Conservation (phyloP, 805 yeast genomes). For the Starmerella bombicola region DNA sequence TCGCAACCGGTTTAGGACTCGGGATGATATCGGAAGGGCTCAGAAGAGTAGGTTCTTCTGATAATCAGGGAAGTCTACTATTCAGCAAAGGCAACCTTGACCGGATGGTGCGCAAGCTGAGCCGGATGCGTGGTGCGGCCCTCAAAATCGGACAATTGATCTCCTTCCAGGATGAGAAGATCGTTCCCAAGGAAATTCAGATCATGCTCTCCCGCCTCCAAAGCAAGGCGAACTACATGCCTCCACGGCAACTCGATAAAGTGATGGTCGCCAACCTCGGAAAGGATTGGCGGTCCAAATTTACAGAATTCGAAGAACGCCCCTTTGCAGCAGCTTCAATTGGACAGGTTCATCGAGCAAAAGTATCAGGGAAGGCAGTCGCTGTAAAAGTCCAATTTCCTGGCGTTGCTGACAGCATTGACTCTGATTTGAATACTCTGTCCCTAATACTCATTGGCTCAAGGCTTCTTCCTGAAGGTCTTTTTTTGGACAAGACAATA, state of each 20-base stretch:
- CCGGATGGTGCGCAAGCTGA: slow-evolving; percentile 71
- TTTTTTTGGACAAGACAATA: slow-evolving; percentile 80
- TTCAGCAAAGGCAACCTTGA: slow-evolving; percentile 77
- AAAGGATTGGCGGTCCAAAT: slow-evolving; percentile 59
- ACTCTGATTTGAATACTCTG: slow-evolving; percentile 81
- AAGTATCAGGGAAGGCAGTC: slow-evolving; percentile 38
- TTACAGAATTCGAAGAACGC: slow-evolving; percentile 63
- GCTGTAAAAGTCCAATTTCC: slow-evolving; percentile 97
- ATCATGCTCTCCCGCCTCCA: slow-evolving; percentile 72
- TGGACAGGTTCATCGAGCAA: slow-evolving; percentile 89
- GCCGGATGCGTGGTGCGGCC: slow-evolving; percentile 98
- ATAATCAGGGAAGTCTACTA: slow-evolving; percentile 39
- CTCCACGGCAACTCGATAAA: slow-evolving; percentile 70
- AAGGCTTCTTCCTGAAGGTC: slow-evolving; percentile 74
- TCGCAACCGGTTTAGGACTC: slow-evolving; percentile 83
- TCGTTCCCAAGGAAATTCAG: slow-evolving; percentile 76
- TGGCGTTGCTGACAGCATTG: slow-evolving; percentile 87
- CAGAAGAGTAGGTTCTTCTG: slow-evolving; percentile 37
- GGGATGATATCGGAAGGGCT: slow-evolving; percentile 73
- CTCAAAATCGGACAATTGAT: slow-evolving; percentile 92
- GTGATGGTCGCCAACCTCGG: slow-evolving; percentile 69
- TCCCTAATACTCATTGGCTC: slow-evolving; percentile 76
- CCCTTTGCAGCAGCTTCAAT: slow-evolving; percentile 97
- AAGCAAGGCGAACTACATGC: slow-evolving; percentile 94
- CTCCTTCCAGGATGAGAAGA: slow-evolving; percentile 81